These are phyloP conservation scores for Lachancea nothofagi DNA, from an alignment of 805 yeast species.

Conservation along the genomic window DNA sequence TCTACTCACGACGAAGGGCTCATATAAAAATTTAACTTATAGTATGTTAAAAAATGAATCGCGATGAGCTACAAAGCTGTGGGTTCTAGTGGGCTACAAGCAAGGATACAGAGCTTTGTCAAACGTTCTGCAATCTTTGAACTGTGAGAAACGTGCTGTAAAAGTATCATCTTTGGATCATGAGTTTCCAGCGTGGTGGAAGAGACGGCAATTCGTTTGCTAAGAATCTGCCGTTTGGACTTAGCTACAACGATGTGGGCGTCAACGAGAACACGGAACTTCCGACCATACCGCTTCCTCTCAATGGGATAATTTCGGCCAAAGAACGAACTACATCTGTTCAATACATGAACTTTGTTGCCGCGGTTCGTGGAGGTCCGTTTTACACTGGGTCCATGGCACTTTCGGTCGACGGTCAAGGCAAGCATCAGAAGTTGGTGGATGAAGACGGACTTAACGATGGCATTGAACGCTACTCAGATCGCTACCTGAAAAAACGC, in stretches of 20 bases:
- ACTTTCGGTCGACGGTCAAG: conserved; percentile 22
- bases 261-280: conserved; percentile 35
- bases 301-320: conserved; percentile 51
- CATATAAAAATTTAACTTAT: no score
- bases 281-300: conserved; percentile 50
- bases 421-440: conserved; percentile 25
- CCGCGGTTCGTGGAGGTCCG: conserved; percentile 56
- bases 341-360: conserved; percentile 49
- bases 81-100: no score
- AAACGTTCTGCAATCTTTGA: neutral
- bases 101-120: no score
- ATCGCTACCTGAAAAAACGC: conserved; percentile 65
- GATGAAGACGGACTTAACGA: conserved; percentile 47
- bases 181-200: conserved; percentile 52
- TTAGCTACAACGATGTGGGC: conserved; percentile 58
- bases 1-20: no score
- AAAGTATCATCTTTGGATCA: conserved; percentile 17
- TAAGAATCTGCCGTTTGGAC: conserved; percentile 58
- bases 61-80: no score
- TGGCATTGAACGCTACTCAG: conserved; percentile 78
- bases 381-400: conserved; percentile 54
- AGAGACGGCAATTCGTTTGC: conserved; percentile 38
- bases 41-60: no score
- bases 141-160: no score
- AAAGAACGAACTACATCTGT: conserved; percentile 48